Base-by-base conservation (phyloP, 257 asterid species). In the Anisodus tanguticus region DNA sequence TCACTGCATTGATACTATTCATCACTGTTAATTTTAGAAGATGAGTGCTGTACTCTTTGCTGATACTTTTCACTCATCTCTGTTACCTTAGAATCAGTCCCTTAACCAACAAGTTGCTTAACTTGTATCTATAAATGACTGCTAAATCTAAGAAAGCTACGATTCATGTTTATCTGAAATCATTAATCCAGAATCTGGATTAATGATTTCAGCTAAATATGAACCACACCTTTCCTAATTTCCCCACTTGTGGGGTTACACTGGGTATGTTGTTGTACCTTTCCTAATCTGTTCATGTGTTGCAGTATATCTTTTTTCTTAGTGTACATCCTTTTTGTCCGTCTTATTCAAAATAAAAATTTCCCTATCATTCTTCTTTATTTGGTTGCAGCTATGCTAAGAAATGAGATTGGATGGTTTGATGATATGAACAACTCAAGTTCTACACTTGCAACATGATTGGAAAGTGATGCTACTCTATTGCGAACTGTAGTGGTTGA, bases 341-440 rank as follows among this genome's bases (percentile, higher is more conserved):
- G 2, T 6, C 62, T 7, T 76, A 22, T 22, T 51, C 81, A 76
- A 76, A 51, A 76, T 47, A 76, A 41, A 41, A 31, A 31, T 31
- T 22, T 70, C 63, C 62, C 63, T 51, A 12, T 22, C 13, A 51
- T 12, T 76, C 60, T 76, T 76, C 22, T 53, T 26, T 31, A 53
- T 77, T 17, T 77, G 64, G 49, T 15, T 90, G 95, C 94, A 96
- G 99, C 98, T 79, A 96, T 96, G 92, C 85, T 96, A 92, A 92
- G 93, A 84, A 96, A 96, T 63, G 99, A 96, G 92, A 92, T 94
- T 41, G 99, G 97, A 66, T 96, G 98, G 98, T 96, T 96, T 59
- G 99, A 96, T 68, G 93, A 92, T n/a, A 82, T 88, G 87, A 88
- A 86, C 89, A 94, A 94, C 63, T 90, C 95, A 47, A 96, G 99